Evolutionary conservation across 495 filamentous ascomycete genomes (phyloP).

Genomic region (Penicillium psychrofluorescens): DNA sequence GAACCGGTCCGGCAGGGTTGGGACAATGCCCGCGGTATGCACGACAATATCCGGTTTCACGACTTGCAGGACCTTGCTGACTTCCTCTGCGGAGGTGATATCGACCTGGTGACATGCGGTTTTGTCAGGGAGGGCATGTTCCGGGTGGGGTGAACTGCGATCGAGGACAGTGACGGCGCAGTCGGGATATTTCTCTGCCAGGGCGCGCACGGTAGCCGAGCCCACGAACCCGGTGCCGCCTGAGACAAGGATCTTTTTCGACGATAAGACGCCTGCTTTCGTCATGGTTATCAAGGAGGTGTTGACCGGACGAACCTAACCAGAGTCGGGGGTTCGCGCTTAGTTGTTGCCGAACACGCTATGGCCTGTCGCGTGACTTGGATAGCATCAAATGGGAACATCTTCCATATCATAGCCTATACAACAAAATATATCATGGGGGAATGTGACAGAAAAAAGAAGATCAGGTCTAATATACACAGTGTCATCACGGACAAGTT

Average conservation of each 20-base stretch:
- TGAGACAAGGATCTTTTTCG: slow-evolving; percentile 40
- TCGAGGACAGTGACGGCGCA: slow-evolving; percentile 41
- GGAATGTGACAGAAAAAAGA: not conserved
- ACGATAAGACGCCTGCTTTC: slow-evolving; percentile 1
- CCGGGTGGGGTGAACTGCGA: slow-evolving; percentile 22
- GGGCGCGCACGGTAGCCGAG: slow-evolving; percentile 31
- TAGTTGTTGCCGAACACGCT: not conserved
- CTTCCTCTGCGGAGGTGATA: slow-evolving; percentile 22
- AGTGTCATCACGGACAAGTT: no score
- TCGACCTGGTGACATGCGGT: slow-evolving; percentile 30
- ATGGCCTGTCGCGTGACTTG: slow-evolving; percentile 4
- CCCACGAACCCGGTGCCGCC: slow-evolving; percentile 49
- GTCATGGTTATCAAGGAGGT: slow-evolving; percentile 8
- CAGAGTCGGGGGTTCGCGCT: no score
- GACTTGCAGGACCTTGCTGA: slow-evolving; percentile 20
- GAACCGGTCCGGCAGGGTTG: slow-evolving; percentile 33
- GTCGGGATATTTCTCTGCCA: slow-evolving; percentile 33
- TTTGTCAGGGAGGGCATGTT: slow-evolving; percentile 20
- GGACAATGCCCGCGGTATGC: slow-evolving; percentile 40
- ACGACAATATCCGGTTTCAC: slow-evolving; percentile 37
- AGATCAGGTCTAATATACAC: not conserved
- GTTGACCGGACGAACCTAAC: no score
- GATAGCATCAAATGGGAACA: not conserved
- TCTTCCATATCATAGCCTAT: not conserved
- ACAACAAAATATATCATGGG: no score